phyloP scores from a whole-genome alignment of 2,329 filamentous ascomycete species.

The Verruconis gallopava region DNA sequence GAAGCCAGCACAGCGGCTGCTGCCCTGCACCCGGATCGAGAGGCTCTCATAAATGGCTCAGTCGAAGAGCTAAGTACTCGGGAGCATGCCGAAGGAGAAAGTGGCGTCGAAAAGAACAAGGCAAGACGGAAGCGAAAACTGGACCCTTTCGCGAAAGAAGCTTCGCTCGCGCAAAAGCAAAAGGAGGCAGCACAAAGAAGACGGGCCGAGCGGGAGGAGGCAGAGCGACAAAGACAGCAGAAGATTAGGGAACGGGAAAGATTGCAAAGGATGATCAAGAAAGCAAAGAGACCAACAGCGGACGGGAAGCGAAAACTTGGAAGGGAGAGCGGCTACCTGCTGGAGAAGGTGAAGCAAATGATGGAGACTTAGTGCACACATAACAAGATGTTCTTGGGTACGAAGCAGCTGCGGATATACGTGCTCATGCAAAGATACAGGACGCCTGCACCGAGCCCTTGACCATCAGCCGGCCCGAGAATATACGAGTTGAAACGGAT shows the following conservation, averaged over 20 bases:
- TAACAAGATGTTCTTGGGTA: too few relatives aligned
- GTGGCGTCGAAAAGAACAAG: not conserved
- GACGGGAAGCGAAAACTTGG: conserved; percentile 70
- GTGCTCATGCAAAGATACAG: too few relatives aligned
- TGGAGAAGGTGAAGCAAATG: conserved; percentile 67
- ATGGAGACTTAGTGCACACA: too few relatives aligned
- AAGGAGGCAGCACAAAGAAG: conserved; percentile 53
- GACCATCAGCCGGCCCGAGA: too few relatives aligned
- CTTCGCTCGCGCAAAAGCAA: conserved; percentile 35
- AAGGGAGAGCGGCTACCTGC: conserved; percentile 61
- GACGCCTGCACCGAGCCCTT: too few relatives aligned
- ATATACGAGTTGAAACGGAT: too few relatives aligned
- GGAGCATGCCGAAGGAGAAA: conserved; percentile 4
- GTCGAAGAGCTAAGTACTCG: too few relatives aligned
- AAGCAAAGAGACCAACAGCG: conserved; percentile 45
- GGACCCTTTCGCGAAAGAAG: conserved; percentile 30
- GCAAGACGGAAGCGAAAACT: conserved; percentile 10
- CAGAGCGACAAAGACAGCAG: conserved; percentile 43
- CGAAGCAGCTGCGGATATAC: too few relatives aligned
- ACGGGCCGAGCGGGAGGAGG: conserved; percentile 46
- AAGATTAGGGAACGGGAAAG: conserved; percentile 53
- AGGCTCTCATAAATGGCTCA: conserved; percentile 43
- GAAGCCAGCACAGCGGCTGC: conserved; percentile 34
- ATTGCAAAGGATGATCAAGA: conserved; percentile 53
- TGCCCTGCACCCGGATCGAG: conserved; percentile 42